phyloP scores from a whole-genome alignment of 257 asterid genomes.

The Plectranthus barbatus region DNA sequence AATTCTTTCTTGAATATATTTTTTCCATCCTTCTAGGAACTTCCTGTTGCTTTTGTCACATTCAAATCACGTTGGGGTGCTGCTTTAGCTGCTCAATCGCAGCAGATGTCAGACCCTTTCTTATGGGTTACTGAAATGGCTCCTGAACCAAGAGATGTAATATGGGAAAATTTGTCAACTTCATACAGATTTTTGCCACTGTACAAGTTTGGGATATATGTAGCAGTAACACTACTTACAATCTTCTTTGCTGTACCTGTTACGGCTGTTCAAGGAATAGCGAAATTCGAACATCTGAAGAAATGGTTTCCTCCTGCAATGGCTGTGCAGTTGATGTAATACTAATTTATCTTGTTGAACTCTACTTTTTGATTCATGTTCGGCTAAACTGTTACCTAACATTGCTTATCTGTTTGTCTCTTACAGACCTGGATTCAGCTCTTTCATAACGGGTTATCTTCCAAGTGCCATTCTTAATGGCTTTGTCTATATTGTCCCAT shows the following conservation, averaged over 20 bases:
- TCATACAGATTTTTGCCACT: slow-evolving; percentile 52
- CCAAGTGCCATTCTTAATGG: slow-evolving; percentile 82
- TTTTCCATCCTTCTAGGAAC: slow-evolving; percentile 18
- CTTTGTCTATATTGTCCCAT: slow-evolving; percentile 65
- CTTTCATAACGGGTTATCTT: slow-evolving; percentile 81
- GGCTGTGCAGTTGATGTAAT: slow-evolving; percentile 84
- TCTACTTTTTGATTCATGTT: not conserved
- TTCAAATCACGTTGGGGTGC: slow-evolving; percentile 93
- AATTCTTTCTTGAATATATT: slow-evolving; percentile 2
- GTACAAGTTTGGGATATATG: slow-evolving; percentile 44
- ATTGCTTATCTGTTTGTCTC: not conserved
- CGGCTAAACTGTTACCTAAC: not conserved
- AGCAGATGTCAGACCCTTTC: slow-evolving; percentile 73
- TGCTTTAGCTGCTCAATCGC: slow-evolving; percentile 91
- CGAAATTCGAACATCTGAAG: slow-evolving; percentile 59
- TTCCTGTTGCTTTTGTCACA: slow-evolving; percentile 83
- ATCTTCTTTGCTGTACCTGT: slow-evolving; percentile 91
- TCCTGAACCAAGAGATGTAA: slow-evolving; percentile 90
- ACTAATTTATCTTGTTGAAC: not conserved
- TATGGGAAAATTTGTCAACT: slow-evolving; percentile 69
- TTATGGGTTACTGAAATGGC: slow-evolving; percentile 87
- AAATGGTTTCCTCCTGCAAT: slow-evolving; percentile 97
- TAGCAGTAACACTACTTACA: slow-evolving; percentile 60
- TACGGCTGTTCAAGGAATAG: slow-evolving; percentile 88
- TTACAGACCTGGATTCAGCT: slow-evolving; percentile 75